Conservation (phyloP, 23 red algal species). For the Agarophyton chilense region DNA sequence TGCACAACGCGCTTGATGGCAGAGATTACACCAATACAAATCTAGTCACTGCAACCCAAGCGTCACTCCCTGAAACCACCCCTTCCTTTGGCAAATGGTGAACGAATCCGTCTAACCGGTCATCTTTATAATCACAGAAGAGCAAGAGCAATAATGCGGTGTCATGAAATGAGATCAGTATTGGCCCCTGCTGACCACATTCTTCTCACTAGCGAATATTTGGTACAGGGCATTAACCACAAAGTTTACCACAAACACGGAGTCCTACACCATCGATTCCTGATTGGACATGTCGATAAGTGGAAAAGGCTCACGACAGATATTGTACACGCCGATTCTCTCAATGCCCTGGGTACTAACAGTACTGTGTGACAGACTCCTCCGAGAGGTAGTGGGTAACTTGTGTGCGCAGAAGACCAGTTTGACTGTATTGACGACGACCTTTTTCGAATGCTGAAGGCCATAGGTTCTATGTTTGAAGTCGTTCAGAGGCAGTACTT, state of each 20-base stretch:
- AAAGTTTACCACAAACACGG: slow-evolving; percentile 33
- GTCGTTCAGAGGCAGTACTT: slow-evolving; percentile 86
- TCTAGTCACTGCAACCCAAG: slow-evolving; percentile 85
- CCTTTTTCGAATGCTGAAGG: slow-evolving; percentile 46
- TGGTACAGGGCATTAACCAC: slow-evolving; percentile 55
- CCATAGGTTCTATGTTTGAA: slow-evolving; percentile 47
- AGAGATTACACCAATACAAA: slow-evolving; percentile 93
- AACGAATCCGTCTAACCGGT: slow-evolving; percentile 65
- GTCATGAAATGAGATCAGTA: slow-evolving; percentile 82
- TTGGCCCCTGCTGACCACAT: slow-evolving; percentile 62
- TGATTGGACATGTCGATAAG: slow-evolving; percentile 37
- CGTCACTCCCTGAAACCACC: slow-evolving; percentile 55
- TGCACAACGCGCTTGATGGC: slow-evolving; percentile 20
- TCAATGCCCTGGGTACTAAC: slow-evolving; percentile 31
- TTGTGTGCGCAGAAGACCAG: slow-evolving; percentile 16
- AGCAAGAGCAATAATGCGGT: slow-evolving; percentile 63
- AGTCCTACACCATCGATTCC: slow-evolving; percentile 46
- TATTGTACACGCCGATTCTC: slow-evolving; percentile 52
- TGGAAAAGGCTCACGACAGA: slow-evolving; percentile 54
- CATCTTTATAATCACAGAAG: slow-evolving; percentile 84
- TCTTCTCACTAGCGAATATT: slow-evolving; percentile 53
- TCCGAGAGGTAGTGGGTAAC: slow-evolving; percentile 5
- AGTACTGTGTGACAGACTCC: slow-evolving; percentile 54
- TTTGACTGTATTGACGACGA: slow-evolving; percentile 60
- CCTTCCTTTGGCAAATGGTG: slow-evolving; percentile 98